Evolutionary conservation across 2,329 filamentous ascomycete species (phyloP).

Genomic region (Polytolypa hystricis): DNA sequence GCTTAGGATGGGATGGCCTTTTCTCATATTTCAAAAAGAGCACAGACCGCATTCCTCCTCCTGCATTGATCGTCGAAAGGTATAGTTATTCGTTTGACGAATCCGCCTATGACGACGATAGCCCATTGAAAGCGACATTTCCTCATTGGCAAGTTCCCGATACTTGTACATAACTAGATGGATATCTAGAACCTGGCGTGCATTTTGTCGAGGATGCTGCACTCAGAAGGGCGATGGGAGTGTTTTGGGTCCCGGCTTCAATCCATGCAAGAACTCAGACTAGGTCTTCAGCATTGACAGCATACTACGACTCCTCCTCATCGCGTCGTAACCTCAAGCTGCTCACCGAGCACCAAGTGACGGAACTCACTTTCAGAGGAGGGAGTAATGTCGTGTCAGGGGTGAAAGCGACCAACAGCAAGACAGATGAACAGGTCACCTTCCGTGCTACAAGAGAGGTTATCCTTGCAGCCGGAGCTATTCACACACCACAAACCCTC

Average conservation of each 20-base stretch:
- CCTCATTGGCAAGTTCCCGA: slow-evolving; percentile 20
- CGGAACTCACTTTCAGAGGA: slow-evolving; percentile 8
- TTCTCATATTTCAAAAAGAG: slow-evolving; percentile 39
- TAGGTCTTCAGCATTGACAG: slow-evolving; percentile 6
- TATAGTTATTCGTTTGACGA: slow-evolving; percentile 31
- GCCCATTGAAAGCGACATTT: slow-evolving; percentile 41
- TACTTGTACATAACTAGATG: slow-evolving; percentile 9
- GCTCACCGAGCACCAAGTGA: slow-evolving; percentile 4
- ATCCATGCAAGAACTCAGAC: slow-evolving; percentile 7
- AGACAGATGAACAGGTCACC: not conserved
- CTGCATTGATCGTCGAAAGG: slow-evolving; percentile 22
- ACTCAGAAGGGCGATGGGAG: slow-evolving; percentile 3
- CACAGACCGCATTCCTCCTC: slow-evolving; percentile 32
- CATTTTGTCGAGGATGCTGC: slow-evolving; percentile 1
- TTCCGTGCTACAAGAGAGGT: slow-evolving; percentile 21
- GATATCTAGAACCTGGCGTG: slow-evolving; percentile 7
- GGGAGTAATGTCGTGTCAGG: not conserved
- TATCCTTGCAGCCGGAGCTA: slow-evolving; percentile 30
- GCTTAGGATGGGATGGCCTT: slow-evolving; percentile 32
- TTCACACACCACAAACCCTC: slow-evolving; percentile 35
- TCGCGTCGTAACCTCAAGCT: slow-evolving; percentile 4
- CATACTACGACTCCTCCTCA: slow-evolving; percentile 2
- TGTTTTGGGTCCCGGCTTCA: slow-evolving; percentile 5
- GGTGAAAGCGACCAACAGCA: slow-evolving; percentile 14
- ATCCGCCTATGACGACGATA: slow-evolving; percentile 32